Evolutionary conservation across 306 rosid genomes (phyloP).

Genomic region (Cicer judaicum): DNA sequence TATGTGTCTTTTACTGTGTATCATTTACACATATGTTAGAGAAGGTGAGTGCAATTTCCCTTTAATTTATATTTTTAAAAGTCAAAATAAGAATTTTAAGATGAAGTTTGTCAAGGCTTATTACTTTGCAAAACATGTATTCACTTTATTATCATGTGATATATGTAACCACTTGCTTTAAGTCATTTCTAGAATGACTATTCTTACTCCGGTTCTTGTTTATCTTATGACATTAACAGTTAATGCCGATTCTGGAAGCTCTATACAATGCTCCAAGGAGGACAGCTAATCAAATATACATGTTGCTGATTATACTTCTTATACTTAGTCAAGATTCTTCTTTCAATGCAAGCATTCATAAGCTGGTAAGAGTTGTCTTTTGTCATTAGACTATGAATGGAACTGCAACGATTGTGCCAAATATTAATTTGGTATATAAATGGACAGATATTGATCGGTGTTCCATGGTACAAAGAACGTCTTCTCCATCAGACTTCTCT

Average conservation of each 20-base stretch:
- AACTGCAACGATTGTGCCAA: constrained; percentile 41
- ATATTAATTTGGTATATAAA: constrained; percentile 43
- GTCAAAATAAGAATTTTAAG: constrained; percentile 33
- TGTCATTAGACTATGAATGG: constrained; percentile 28
- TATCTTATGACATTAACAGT: constrained; percentile 65
- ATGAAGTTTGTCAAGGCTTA: constrained; percentile 16
- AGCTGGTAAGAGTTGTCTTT: constrained; percentile 67
- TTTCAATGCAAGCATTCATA: constrained; percentile 96
- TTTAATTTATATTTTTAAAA: constrained; percentile 11
- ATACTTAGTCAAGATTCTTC: constrained; percentile 99
- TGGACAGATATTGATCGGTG: constrained; percentile 79
- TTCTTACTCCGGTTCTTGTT: constrained; percentile 37
- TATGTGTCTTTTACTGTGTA: not conserved
- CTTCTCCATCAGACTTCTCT: constrained; percentile 96
- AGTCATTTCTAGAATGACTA: constrained; percentile 35
- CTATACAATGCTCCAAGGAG: constrained; percentile 81
- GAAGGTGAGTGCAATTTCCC: constrained; percentile 3
- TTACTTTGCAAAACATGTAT: constrained; percentile 28
- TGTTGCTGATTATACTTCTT: constrained; percentile 92
- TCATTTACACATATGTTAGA: not conserved
- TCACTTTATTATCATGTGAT: constrained; percentile 36
- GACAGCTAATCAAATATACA: constrained; percentile 94
- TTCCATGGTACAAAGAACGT: constrained; percentile 98
- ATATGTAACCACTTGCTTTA: constrained; percentile 19
- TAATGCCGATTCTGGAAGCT: constrained; percentile 96